phyloP scores from a whole-genome alignment of 139 green algal genomes.

The Chlorella sp. region DNA sequence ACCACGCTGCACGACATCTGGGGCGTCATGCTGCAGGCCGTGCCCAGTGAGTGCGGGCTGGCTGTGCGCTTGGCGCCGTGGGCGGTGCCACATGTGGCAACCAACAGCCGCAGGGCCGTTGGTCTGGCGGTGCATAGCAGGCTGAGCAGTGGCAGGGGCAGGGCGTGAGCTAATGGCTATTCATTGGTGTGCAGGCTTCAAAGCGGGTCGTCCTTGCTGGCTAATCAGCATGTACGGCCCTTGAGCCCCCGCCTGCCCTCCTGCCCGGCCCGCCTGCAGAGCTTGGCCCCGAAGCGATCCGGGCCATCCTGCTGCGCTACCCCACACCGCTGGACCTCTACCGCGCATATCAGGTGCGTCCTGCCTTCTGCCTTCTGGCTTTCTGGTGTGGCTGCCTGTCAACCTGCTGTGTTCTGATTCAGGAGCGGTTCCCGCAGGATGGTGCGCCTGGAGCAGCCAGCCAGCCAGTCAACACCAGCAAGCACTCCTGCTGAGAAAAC shows the following conservation, averaged over 20 bases:
- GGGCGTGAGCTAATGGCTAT: no score
- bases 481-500: neutral
- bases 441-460: neutral
- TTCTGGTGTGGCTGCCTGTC: no score
- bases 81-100: no score
- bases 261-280: constrained; percentile 21
- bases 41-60: constrained; percentile 28
- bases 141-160: no score
- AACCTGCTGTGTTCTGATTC: neutral
- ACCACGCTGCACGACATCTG: constrained; percentile 62
- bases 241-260: neutral
- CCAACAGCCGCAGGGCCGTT: no score
- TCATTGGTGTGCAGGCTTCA: neutral
- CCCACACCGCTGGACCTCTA: constrained; percentile 54
- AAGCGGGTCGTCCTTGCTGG: neutral
- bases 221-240: neutral
- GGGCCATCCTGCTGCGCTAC: constrained; percentile 50
- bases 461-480: neutral
- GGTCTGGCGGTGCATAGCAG: no score
- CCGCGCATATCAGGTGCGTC: constrained; percentile 37
- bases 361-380: neutral
- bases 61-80: no score
- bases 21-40: constrained; percentile 50
- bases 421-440: no score
- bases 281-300: constrained; percentile 41